These are phyloP conservation scores for Camelina neglecta DNA, from an alignment of 345 rosid species.

Conservation along the genomic window DNA sequence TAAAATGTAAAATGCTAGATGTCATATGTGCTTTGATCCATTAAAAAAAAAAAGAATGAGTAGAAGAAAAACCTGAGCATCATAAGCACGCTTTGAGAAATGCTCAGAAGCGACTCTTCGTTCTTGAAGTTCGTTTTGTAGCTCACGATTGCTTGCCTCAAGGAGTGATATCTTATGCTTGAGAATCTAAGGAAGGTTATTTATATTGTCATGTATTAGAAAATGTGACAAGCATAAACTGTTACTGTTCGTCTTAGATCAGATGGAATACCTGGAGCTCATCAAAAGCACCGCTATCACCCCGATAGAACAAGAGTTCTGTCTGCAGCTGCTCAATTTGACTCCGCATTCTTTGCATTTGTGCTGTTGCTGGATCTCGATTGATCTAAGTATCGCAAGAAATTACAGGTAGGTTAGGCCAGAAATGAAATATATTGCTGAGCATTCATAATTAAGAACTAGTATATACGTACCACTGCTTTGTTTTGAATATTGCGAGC, in stretches of 20 bases:
- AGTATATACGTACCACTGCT: conserved; percentile 71
- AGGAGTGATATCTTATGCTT: conserved; percentile 84
- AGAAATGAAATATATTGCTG: not conserved
- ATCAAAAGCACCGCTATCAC: conserved; percentile 70
- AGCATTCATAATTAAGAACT: conserved; percentile 18
- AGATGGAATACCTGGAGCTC: conserved; percentile 76
- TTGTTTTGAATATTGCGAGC: conserved; percentile 97
- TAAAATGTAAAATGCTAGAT: conserved; percentile 20
- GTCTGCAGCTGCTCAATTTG: conserved; percentile 95
- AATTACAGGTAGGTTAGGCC: conserved; percentile 4
- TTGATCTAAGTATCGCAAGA: conserved; percentile 58
- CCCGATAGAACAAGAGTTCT: conserved; percentile 81
- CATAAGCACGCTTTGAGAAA: conserved; percentile 71
- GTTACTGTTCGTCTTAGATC: conserved; percentile 15
- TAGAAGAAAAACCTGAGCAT: conserved; percentile 72
- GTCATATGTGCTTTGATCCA: conserved; percentile 11
- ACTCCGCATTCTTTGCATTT: conserved; percentile 84
- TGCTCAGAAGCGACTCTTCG: conserved; percentile 73
- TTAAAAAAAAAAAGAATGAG: conserved; percentile 12
- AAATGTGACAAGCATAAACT: conserved; percentile 23
- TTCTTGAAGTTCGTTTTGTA: conserved; percentile 76
- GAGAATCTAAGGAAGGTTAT: conserved; percentile 58
- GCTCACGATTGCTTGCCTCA: conserved; percentile 82
- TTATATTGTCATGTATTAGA: conserved; percentile 21
- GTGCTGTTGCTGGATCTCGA: conserved; percentile 86